phyloP scores from a whole-genome alignment of 2,329 filamentous ascomycete species.

The Penicillium thymicola region DNA sequence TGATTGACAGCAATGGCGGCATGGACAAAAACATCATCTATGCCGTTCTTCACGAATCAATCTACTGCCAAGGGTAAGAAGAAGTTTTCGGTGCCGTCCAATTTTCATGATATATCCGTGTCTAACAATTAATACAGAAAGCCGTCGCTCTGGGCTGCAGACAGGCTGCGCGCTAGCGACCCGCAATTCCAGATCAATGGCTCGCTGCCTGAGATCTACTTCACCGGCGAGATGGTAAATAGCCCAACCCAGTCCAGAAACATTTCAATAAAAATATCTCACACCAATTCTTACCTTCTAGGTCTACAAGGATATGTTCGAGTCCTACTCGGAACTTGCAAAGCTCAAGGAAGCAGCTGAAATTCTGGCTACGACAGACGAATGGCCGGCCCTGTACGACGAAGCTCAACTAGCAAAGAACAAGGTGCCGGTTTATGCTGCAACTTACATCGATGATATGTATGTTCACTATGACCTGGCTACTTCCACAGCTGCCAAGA shows the following conservation, averaged over 20 bases:
- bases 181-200: conserved; percentile 48
- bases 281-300: conserved; percentile 18
- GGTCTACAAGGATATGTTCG: conserved; percentile 80
- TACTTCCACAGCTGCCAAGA: conserved; percentile 67
- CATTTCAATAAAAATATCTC: background rate
- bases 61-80: conserved; percentile 69
- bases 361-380: conserved; percentile 62
- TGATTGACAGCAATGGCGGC: conserved; percentile 63
- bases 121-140: conserved; percentile 39
- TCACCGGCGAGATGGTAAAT: conserved; percentile 80
- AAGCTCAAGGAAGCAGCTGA: conserved; percentile 67
- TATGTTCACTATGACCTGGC: conserved; percentile 80
- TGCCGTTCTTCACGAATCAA: conserved; percentile 79
- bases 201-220: conserved; percentile 60
- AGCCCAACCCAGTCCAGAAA: background rate
- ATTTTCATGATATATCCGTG: background rate
- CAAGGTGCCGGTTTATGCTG: conserved; percentile 80
- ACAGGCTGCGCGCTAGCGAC: conserved; percentile 35
- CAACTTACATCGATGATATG: conserved; percentile 83
- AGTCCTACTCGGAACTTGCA: conserved; percentile 72
- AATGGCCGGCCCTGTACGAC: conserved; percentile 78
- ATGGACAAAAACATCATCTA: conserved; percentile 82
- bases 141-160: conserved; percentile 73
- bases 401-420: conserved; percentile 69
- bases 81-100: background rate